These are phyloP conservation scores for Aspergillus sp. DNA, from an alignment of 2,329 filamentous ascomycete species.

Conservation along the genomic window DNA sequence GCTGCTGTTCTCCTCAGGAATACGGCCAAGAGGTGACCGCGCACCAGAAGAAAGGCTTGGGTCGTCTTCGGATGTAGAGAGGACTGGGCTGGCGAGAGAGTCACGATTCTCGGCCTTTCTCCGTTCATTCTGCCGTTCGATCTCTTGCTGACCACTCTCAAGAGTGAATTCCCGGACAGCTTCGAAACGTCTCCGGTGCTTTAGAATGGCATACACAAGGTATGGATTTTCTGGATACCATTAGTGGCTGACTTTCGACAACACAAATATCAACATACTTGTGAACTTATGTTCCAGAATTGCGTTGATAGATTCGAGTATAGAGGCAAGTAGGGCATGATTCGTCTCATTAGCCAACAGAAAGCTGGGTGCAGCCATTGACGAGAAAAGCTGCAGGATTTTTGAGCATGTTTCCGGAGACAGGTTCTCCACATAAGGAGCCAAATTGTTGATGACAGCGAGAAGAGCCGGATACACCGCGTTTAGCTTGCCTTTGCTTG, in stretches of 20 bases:
- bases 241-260: conserved; percentile 26
- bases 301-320: conserved; percentile 87
- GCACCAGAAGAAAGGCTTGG: conserved; percentile 53
- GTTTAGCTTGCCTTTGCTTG: conserved; percentile 85
- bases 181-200: conserved; percentile 81
- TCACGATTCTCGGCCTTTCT: conserved; percentile 64
- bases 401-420: conserved; percentile 77
- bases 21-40: conserved; percentile 65
- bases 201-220: conserved; percentile 77
- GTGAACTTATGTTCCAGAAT: conserved; percentile 87
- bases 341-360: conserved; percentile 91
- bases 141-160: conserved; percentile 88
- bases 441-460: conserved; percentile 91
- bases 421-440: conserved; percentile 79
- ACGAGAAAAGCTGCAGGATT: conserved; percentile 83
- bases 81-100: conserved; percentile 37
- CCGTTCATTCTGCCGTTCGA: conserved; percentile 75
- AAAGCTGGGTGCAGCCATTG: conserved; percentile 93
- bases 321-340: conserved; percentile 75
- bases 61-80: conserved; percentile 48
- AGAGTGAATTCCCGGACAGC: conserved; percentile 85
- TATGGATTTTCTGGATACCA: conserved; percentile 70
- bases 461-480: conserved; percentile 91
- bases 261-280: conserved; percentile 56
- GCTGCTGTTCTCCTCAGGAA: conserved; percentile 75